Percentiles rank a stretch among this genome's conserved stretches.
phyloP scores from a whole-genome alignment of 1,284 basidiomycete genomes.

The Rhodotorula sp. region DNA sequence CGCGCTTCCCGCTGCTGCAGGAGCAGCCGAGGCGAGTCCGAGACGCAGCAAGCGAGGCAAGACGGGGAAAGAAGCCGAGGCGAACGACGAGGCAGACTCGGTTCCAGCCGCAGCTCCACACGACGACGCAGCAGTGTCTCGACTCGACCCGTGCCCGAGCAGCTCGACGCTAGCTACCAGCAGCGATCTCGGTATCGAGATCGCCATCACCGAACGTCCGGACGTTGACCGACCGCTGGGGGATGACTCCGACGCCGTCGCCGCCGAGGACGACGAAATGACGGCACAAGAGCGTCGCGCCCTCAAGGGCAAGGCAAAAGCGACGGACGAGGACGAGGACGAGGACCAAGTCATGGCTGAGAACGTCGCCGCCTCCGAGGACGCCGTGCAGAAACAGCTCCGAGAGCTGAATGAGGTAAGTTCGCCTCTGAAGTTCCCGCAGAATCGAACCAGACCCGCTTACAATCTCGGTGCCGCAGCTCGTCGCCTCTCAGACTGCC shows the following conservation, averaged over 20 bases:
- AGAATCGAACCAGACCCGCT: too few relatives aligned
- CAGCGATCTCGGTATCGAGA: background rate
- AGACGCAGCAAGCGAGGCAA: background rate
- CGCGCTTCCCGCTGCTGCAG: background rate
- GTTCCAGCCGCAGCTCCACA: too few relatives aligned
- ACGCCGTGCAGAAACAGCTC: constrained; percentile 9
- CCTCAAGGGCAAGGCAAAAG: constrained; percentile 31
- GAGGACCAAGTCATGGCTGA: too few relatives aligned
- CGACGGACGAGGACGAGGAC: background rate
- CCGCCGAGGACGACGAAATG: constrained; percentile 5
- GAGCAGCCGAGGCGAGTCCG: background rate
- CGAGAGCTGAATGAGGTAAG: background rate
- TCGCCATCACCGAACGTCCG: background rate
- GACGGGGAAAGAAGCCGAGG: background rate
- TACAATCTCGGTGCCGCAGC: background rate
- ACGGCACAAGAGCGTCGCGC: constrained; percentile 12
- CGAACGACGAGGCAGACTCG: background rate
- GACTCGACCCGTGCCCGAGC: too few relatives aligned
- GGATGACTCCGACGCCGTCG: background rate
- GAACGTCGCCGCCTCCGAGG: constrained; percentile 14
- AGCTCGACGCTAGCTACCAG: background rate
- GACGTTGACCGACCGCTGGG: background rate
- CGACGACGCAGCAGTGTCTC: too few relatives aligned
- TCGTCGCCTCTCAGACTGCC: constrained; percentile 20
- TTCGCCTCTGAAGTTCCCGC: too few relatives aligned